phyloP scores from a whole-genome alignment of 179 eudicot species.

The Amaranthus tricolor region DNA sequence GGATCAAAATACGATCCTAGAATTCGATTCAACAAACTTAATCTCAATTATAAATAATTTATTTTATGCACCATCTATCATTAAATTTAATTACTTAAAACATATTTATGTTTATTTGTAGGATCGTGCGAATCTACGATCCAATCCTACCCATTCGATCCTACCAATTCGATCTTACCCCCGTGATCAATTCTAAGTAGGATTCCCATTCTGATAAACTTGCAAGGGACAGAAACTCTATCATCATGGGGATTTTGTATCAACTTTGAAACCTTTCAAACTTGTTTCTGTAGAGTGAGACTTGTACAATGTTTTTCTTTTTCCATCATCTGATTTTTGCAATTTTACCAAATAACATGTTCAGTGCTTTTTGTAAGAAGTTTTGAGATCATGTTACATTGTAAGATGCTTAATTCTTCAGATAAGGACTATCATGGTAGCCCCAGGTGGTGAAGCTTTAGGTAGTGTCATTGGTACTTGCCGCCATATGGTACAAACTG shows the following conservation, averaged over 20 bases:
- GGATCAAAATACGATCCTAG: too few species aligned
- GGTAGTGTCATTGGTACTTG: slow-evolving; percentile 87
- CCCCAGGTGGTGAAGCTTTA: slow-evolving; percentile 96
- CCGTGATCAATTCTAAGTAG: too few species aligned
- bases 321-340: neutral
- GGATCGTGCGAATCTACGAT: too few species aligned
- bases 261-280: neutral
- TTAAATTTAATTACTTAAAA: too few species aligned
- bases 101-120: too few species aligned
- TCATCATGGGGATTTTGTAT: neutral
- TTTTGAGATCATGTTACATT: slow-evolving; percentile 12
- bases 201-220: neutral
- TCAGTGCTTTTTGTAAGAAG: slow-evolving; percentile 1
- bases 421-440: slow-evolving; percentile 91
- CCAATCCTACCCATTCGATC: too few species aligned
- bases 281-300: neutral
- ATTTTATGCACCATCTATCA: too few species aligned
- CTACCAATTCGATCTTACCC: too few species aligned
- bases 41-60: too few species aligned
- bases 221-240: neutral
- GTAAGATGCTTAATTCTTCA: slow-evolving; percentile 32
- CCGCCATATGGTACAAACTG: slow-evolving; percentile 72
- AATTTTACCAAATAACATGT: neutral
- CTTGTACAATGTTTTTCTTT: neutral
- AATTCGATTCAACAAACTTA: too few species aligned